Percentiles rank a stretch among this genome's conserved stretches.
phyloP scores from a whole-genome alignment of 306 rosid genomes.

The Corylus heterophylla region DNA sequence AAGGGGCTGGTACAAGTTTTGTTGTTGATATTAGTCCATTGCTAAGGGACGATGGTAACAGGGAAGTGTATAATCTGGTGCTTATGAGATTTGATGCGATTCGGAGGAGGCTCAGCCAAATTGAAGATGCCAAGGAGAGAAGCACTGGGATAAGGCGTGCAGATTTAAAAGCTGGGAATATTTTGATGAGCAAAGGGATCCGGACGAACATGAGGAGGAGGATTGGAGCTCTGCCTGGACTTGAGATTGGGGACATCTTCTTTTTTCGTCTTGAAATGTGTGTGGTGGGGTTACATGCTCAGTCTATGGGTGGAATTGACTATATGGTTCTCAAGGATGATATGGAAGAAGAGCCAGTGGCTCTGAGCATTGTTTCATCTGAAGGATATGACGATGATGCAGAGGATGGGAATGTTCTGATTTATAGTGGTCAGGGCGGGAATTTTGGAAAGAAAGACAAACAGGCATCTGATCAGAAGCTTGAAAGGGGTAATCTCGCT shows the following conservation, averaged over 20 bases:
- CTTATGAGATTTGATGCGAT: conserved; percentile 55
- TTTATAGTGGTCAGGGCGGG: conserved; percentile 74
- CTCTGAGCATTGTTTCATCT: conserved; percentile 64
- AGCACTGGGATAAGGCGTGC: conserved; percentile 37
- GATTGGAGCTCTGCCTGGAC: conserved; percentile 56
- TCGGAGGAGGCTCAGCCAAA: conserved; percentile 60
- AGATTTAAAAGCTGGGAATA: conserved; percentile 55
- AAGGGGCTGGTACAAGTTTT: conserved; percentile 10
- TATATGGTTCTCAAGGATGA: conserved; percentile 39
- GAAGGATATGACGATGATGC: conserved; percentile 59
- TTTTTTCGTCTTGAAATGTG: conserved; percentile 59
- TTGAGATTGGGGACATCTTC: conserved; percentile 69
- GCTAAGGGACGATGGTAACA: conserved; percentile 40
- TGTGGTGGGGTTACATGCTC: conserved; percentile 65
- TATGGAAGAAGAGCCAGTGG: conserved; percentile 50
- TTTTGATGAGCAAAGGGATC: conserved; percentile 42
- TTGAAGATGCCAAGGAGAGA: conserved; percentile 52
- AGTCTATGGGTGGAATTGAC: conserved; percentile 73
- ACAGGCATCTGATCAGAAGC: conserved; percentile 61
- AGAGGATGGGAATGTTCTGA: conserved; percentile 49
- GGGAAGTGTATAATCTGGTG: conserved; percentile 39
- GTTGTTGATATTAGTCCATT: conserved; percentile 17
- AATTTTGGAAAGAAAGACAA: conserved; percentile 50
- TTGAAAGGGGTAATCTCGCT: conserved; percentile 74
- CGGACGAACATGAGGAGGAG: conserved; percentile 57